Evolutionary conservation across 176 grass and related monocot genomes (phyloP), one percentile per base, ranked within the genome.

Genomic region (Tillandsia leiboldiana): DNA sequence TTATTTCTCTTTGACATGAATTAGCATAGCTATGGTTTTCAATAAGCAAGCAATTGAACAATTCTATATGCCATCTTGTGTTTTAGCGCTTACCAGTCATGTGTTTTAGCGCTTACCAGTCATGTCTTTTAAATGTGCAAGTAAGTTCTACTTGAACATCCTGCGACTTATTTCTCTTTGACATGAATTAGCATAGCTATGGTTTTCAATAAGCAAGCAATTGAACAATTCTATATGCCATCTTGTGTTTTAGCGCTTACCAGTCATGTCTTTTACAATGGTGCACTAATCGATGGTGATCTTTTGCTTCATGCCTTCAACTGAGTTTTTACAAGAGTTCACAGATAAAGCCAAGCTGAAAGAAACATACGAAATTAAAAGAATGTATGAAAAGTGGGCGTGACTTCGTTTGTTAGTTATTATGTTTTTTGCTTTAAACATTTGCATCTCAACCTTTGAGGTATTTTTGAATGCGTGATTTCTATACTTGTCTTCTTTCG

Each of bases 61-160:
- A 59, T 59, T 42, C 33, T 42, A 59, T 59, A 9, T 9, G n/a
- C 54, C 20, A 8, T 15, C 54, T 59, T 59, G 20, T 59, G 2
- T 17, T 59, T 56, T 59, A 15, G 54, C 12, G 20, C n/a, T 59
- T 59, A 15, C 54, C 18, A 17, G 15, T 18, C n/a, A 17, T 13
- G n/a, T 59, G n/a, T 59, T 20, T 22, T 9, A 20, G n/a, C n/a
- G n/a, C n/a, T n/a, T n/a, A n/a, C n/a, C n/a, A n/a, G n/a, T n/a
- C n/a, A n/a, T n/a, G n/a, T n/a, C n/a, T n/a, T n/a, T n/a, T 97
- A 79, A 97, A 97, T 87, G 71, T 97, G 57, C 93, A 97, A 90
- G 93, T 97, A 97, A 85, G 85, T 66, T 17, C 54, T 18, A 20
- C 20, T 59, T 59, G n/a, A 59, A 22, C 54, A 17, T 59, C 15